phyloP scores from a whole-genome alignment of 352 stramenopile species.

The Phytophthora agathidicida region DNA sequence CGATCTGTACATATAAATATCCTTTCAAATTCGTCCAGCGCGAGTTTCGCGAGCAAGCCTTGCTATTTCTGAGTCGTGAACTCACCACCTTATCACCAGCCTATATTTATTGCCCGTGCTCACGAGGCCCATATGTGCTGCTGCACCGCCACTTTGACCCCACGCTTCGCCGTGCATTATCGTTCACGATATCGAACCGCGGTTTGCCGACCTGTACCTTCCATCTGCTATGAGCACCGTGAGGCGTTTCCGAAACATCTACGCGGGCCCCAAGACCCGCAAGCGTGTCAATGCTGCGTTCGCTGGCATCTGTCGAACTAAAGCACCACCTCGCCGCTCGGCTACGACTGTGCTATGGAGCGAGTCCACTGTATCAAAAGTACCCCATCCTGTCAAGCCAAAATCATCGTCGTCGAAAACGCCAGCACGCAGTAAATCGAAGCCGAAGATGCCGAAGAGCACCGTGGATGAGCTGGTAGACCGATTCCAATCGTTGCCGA shows the following conservation, averaged over 20 bases:
- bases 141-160: constrained; percentile 7
- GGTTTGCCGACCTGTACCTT: constrained; percentile 12
- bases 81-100: constrained; percentile 18
- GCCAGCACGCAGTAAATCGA: constrained; percentile 19
- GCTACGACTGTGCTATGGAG: constrained; percentile 28
- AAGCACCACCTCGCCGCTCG: constrained; percentile 18
- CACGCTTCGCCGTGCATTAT: constrained; percentile 1
- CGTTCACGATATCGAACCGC: background rate
- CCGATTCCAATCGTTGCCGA: constrained; percentile 64
- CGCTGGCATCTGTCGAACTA: constrained; percentile 20
- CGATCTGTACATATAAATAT: too few relatives aligned
- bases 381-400: constrained; percentile 19
- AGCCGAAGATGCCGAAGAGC: constrained; percentile 38
- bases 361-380: constrained; percentile 10
- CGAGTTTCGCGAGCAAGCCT: too few relatives aligned
- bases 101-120: constrained; percentile 10
- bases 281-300: constrained; percentile 27
- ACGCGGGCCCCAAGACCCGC: constrained; percentile 27
- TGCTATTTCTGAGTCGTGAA: constrained; percentile 23
- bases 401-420: constrained; percentile 16
- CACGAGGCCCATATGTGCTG: background rate
- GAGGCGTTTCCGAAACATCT: constrained; percentile 30
- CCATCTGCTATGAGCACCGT: constrained; percentile 15
- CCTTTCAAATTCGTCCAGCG: too few relatives aligned
- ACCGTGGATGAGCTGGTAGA: constrained; percentile 52